Evolutionary conservation across 2,329 filamentous ascomycete species (phyloP).

Genomic region (Colletotrichum lindemuthianum): DNA sequence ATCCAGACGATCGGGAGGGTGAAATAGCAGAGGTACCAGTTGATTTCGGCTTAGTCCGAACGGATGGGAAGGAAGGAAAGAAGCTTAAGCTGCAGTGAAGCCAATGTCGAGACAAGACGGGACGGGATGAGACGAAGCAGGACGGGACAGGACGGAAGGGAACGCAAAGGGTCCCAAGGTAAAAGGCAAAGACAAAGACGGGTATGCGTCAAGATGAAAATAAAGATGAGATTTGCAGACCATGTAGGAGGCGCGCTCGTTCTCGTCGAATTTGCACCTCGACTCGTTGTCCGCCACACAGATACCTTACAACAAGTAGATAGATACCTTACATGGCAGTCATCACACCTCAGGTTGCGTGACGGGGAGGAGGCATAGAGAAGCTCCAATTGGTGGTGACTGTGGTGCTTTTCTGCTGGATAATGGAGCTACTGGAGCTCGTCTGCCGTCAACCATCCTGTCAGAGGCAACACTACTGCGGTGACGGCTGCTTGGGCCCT

Average conservation of each 20-base stretch:
- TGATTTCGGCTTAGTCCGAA: neutral
- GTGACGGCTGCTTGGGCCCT: too few species aligned
- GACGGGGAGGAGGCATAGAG: too few species aligned
- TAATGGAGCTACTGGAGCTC: neutral
- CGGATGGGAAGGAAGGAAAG: neutral
- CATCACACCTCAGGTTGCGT: too few species aligned
- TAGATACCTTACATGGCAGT: too few species aligned
- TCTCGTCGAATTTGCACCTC: constrained; percentile 2
- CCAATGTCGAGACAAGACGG: constrained; percentile 13
- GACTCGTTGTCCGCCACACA: too few species aligned
- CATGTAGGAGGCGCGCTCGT: too few species aligned
- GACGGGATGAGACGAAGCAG: constrained; percentile 5
- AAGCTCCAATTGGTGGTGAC: too few species aligned
- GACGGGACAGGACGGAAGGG: constrained; percentile 19
- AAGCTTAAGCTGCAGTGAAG: constrained; percentile 9
- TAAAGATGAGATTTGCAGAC: neutral
- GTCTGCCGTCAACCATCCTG: too few species aligned
- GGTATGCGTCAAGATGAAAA: neutral
- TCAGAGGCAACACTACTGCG: too few species aligned
- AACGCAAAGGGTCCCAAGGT: neutral
- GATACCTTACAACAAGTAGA: too few species aligned
- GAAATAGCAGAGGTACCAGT: neutral
- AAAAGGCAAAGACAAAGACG: neutral
- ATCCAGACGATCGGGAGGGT: constrained; percentile 23
- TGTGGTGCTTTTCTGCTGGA: neutral